Conservation (phyloP, 306 rosid species). For the Dryas drummondii region DNA sequence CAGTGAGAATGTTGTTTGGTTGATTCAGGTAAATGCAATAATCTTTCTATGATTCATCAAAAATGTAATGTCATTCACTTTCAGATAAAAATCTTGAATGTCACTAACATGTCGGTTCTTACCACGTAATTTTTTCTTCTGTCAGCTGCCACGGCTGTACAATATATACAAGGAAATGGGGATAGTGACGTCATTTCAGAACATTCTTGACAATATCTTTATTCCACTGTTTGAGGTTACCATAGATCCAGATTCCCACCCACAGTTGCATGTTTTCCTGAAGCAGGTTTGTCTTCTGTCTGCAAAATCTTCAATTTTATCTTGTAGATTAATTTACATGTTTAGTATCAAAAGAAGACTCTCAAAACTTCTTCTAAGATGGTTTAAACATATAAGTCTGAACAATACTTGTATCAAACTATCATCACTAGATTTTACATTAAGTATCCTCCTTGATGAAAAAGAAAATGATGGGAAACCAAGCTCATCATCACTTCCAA, state of each 20-base stretch:
- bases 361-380: not conserved
- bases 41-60: not conserved
- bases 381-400: not conserved
- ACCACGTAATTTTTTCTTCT: conserved; percentile 18
- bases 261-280: conserved; percentile 92
- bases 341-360: not conserved
- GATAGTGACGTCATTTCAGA: conserved; percentile 93
- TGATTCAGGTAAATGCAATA: conserved; percentile 77
- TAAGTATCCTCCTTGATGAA: not conserved
- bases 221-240: conserved; percentile 94
- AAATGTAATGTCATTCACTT: not conserved
- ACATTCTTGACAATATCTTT: conserved; percentile 95
- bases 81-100: not conserved
- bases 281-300: conserved; percentile 60
- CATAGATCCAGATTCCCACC: conserved; percentile 95
- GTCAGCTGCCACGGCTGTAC: conserved; percentile 92
- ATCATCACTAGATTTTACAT: not conserved
- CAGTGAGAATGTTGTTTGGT: conserved; percentile 94
- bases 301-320: conserved; percentile 6
- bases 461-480: not conserved
- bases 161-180: conserved; percentile 98
- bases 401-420: not conserved
- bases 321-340: not conserved
- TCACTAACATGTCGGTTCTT: conserved; percentile 20
- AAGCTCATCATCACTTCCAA: too few relatives aligned